Evolutionary conservation across 257 asterid genomes (phyloP).

Genomic region (Fraxinus quadrangulata): DNA sequence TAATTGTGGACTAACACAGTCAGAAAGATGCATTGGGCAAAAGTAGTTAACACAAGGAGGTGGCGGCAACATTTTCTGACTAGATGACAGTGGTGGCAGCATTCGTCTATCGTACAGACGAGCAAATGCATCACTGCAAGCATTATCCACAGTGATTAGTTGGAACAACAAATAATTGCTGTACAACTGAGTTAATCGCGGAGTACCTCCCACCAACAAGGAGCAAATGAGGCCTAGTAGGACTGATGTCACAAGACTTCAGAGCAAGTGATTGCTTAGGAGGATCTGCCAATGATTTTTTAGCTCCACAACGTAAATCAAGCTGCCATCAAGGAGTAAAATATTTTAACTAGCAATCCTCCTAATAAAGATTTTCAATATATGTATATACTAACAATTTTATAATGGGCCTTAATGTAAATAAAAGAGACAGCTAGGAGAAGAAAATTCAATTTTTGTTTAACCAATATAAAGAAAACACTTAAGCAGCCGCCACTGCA

Average conservation of each 20-base stretch:
- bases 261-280: slow-evolving; percentile 76
- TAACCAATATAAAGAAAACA: background rate
- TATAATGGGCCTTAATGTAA: background rate
- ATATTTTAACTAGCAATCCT: background rate
- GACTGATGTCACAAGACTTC: slow-evolving; percentile 91
- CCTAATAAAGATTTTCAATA: background rate
- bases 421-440: background rate
- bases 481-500: background rate
- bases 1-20: slow-evolving; percentile 59
- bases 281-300: slow-evolving; percentile 78
- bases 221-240: slow-evolving; percentile 91
- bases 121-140: slow-evolving; percentile 93
- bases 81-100: slow-evolving; percentile 94
- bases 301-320: slow-evolving; percentile 91
- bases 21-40: slow-evolving; percentile 97
- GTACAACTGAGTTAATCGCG: slow-evolving; percentile 24
- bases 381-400: background rate
- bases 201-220: slow-evolving; percentile 96
- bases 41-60: slow-evolving; percentile 91
- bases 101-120: slow-evolving; percentile 96
- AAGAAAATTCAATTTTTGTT: background rate
- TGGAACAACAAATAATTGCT: slow-evolving; percentile 21
- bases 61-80: slow-evolving; percentile 74
- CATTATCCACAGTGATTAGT: slow-evolving; percentile 27
- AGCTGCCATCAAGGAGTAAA: slow-evolving; percentile 55